Evolutionary conservation across 2,329 filamentous ascomycete genomes (phyloP).

Genomic region (Nemania diffusa): DNA sequence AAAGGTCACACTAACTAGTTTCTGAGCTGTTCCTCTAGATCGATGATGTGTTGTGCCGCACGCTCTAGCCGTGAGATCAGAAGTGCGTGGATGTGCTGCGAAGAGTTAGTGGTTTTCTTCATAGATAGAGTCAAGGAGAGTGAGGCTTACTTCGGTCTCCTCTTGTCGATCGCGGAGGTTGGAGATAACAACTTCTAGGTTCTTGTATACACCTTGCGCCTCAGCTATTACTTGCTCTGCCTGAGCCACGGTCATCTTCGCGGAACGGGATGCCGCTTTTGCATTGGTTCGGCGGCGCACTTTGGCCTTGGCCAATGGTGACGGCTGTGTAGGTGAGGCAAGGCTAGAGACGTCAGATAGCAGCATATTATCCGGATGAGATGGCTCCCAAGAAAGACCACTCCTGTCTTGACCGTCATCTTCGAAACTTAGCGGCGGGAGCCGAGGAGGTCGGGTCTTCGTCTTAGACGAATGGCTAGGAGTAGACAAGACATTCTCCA

Average conservation of each 20-base stretch:
- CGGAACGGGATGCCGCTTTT: constrained; percentile 13
- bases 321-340: constrained; percentile 31
- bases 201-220: constrained; percentile 60
- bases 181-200: constrained; percentile 60
- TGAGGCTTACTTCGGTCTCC: constrained; percentile 64
- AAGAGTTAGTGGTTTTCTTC: constrained; percentile 41
- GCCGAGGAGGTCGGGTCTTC: constrained; percentile 18
- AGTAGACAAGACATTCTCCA: constrained; percentile 49
- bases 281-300: background rate
- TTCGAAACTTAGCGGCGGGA: background rate
- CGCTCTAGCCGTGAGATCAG: constrained; percentile 68
- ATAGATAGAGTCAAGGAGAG: constrained; percentile 8
- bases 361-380: constrained; percentile 43
- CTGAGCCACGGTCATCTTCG: constrained; percentile 38
- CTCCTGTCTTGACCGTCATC: constrained; percentile 14
- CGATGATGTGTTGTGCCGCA: constrained; percentile 67
- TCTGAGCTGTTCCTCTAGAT: constrained; percentile 67
- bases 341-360: constrained; percentile 37
- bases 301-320: constrained; percentile 34
- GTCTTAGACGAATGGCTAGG: constrained; percentile 33
- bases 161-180: constrained; percentile 66
- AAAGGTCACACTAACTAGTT: constrained; percentile 61
- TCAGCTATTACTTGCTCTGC: constrained; percentile 52
- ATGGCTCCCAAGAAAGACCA: constrained; percentile 47
- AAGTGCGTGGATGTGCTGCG: constrained; percentile 69